These are phyloP conservation scores for Coprinopsis marcescibilis DNA, from an alignment of 768 basidiomycete genomes.

Conservation along the genomic window DNA sequence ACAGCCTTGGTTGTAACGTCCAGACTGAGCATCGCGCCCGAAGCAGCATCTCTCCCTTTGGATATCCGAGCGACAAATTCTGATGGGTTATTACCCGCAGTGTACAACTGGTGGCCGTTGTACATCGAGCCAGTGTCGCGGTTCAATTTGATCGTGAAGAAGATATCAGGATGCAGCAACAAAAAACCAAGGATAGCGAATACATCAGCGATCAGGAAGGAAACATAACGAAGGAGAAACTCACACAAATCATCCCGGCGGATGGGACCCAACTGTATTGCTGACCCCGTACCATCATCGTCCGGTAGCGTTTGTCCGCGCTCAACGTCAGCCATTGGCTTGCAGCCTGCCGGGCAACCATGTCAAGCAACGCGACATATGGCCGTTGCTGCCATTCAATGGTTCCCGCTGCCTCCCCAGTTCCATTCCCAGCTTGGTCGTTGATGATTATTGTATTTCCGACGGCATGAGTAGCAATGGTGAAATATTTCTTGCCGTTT, in stretches of 20 bases:
- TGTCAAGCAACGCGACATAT: neutral
- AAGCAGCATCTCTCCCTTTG: constrained; percentile 1
- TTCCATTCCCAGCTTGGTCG: constrained; percentile 5
- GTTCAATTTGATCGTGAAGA: neutral
- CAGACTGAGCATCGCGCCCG: constrained; percentile 1
- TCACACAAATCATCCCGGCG: constrained; percentile 9
- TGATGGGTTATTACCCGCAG: constrained; percentile 9
- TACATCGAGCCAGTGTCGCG: neutral
- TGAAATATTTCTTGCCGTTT: constrained; percentile 24
- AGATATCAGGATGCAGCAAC: neutral
- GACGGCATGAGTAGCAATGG: constrained; percentile 66
- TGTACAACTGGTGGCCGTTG: constrained; percentile 3
- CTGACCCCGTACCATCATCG: constrained; percentile 2
- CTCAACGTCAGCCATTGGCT: constrained; percentile 7
- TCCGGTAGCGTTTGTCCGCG: constrained; percentile 6
- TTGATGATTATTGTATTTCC: constrained; percentile 9
- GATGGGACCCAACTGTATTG: constrained; percentile 8
- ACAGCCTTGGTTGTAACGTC: constrained; percentile 9
- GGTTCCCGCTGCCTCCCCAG: constrained; percentile 1
- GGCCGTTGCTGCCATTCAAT: constrained; percentile 10
- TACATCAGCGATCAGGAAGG: neutral
- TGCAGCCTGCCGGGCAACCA: constrained; percentile 9
- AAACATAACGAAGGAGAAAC: neutral
- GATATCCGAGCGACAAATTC: constrained; percentile 11
- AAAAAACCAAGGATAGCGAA: neutral